phyloP scores from a whole-genome alignment of 805 yeast species.

The Vanderwaltozyma polyspora region DNA sequence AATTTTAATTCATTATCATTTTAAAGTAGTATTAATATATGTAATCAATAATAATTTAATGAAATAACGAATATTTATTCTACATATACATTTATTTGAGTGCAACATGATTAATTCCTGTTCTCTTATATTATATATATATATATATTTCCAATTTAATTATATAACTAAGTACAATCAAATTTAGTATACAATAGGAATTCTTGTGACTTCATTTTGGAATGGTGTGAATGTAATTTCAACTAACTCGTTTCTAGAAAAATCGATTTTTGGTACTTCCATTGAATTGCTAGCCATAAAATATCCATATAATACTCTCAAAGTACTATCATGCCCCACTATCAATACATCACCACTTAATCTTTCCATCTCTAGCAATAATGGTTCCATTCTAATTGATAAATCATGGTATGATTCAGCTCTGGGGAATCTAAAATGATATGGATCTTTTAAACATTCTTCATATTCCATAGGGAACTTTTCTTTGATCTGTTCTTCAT shows the following conservation, averaged over 20 bases:
- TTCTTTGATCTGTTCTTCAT: constrained; percentile 45
- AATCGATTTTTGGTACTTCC: constrained; percentile 72
- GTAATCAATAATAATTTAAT: no score
- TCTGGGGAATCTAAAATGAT: constrained; percentile 83
- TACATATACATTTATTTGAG: no score
- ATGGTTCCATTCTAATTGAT: constrained; percentile 88
- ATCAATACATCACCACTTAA: constrained; percentile 78
- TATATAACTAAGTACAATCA: no score
- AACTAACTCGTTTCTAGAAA: constrained; percentile 73
- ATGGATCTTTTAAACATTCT: constrained; percentile 64
- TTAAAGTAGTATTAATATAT: no score
- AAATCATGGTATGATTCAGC: constrained; percentile 94
- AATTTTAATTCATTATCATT: no score
- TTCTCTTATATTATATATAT: no score
- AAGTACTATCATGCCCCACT: constrained; percentile 85
- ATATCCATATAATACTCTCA: constrained; percentile 86
- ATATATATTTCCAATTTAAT: no score
- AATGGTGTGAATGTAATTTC: constrained; percentile 84
- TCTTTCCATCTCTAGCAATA: constrained; percentile 87
- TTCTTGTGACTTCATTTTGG: constrained; percentile 52
- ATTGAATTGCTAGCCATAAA: constrained; percentile 82
- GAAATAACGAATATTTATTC: no score
- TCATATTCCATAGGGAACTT: constrained; percentile 61
- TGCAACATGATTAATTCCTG: no score
- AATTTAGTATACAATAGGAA: constrained; percentile 27